Base-by-base conservation (phyloP, 1,139 yeast species). In the Saccharomyces uvarum region DNA sequence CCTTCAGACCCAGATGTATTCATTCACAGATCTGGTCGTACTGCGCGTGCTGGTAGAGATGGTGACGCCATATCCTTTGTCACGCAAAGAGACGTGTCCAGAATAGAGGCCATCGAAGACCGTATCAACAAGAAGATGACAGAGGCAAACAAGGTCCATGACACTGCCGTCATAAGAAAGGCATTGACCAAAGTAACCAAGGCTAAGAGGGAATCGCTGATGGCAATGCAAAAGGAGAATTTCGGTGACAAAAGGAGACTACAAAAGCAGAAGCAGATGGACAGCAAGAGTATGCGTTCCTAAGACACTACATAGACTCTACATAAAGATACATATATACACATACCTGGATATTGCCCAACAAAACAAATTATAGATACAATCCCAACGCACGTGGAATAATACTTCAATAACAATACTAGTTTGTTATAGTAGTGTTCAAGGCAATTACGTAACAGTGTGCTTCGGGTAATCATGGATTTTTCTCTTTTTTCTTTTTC, bases 11-110 rank as follows among this genome's bases (percentile, higher is more conserved):
- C 99, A 0, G 98, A 93, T 69, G 97, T 91, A 69, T 95, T 87
- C 66, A 88, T 93, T 56, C 99, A 93, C 73, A 78, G 99, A 70
- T 96, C 91, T n/a, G 99, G 99, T 78, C 89, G 99, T 82, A 93
- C 99, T 19, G 99, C 99, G n/a, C 87, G 99, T 79, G 99, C 99
- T 3, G 98, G 98, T 4, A 78, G 95, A 64, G 75, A 76, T 54
- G 93, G 93, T 68, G 84, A 79, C 59, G 75, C 85, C 19, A 70
- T 86, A 2, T 82, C 95, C 13, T 78, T 93, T 57, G 86, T 93
- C 4, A 82, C 96, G 0, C 97, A 91, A 64, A 82, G 86, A 57
- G 99, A 93, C 66, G 85, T 93, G 16, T 79, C 77, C 28, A 78
- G 98, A 64, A 80, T 93, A 9, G 81, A 88, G 61, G 84, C 93